Evolutionary conservation across 1,139 yeast genomes (phyloP), one percentile per base, ranked within the genome.

Genomic region (Debaryomycetaceae sp.): DNA sequence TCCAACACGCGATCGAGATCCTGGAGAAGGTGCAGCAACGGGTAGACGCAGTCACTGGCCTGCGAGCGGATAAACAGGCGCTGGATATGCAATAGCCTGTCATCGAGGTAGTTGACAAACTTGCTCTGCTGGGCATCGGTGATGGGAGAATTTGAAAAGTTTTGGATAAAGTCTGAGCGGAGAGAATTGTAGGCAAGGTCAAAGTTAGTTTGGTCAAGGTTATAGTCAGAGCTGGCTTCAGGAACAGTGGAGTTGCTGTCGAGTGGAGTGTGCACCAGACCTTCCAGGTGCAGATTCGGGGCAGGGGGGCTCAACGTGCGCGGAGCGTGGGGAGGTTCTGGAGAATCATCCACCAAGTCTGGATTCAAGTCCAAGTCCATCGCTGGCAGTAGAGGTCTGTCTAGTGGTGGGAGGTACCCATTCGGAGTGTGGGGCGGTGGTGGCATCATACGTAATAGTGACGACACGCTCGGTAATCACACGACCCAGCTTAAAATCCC

Each of bases 31-130:
- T 41, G 38, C 1, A 31, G 32, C 15, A 47, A 33, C 23, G 47
- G 37, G 26, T 49, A 47, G 13, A 38, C 38, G 10, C 34, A 32
- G 5, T 45, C 36, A 8, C 55, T 62, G 3, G 76, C 65, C 35
- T 77, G 62, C 29, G 74, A 62, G 44, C 77, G 80, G 19, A 83
- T 73, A 42, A 71, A 80, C 36, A 58, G 63, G 27, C 92, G 56
- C 40, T 79, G 86, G 3, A 82, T 61, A 14, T 55, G 51, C 37
- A 77, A 54, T 22, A 80, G 51, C 35, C 66, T 55, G 4, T 62
- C 69, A 43, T 83, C 94, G 11, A 79, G 49, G 40, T 73, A 78
- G 25, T 66, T 64, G 25, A 76, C 54, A 31, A 81, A 58, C 39
- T 68, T 67, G 33, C 78, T 70, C 43, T 77, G 82, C 47, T 81